Base-by-base conservation (phyloP, 768 basidiomycete genomes). In the Panus rudis region DNA sequence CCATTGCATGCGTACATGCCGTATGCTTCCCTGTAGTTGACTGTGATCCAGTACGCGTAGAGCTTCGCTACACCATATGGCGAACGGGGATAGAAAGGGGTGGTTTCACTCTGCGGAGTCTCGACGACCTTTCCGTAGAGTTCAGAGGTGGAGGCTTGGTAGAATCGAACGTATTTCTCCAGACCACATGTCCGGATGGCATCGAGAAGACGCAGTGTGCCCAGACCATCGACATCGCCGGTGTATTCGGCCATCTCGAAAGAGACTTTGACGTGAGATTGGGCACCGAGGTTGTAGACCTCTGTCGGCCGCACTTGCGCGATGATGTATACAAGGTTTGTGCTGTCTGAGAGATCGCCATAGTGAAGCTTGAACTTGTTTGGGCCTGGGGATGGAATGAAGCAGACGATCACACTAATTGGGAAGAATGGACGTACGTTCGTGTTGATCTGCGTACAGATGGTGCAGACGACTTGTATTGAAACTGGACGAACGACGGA, bases 231-330 rank as follows among this genome's bases (percentile, higher is more conserved):
- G 38, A 98, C 93, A 58, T 98, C 94, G 39, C 89, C 92, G 0
- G 94, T 98, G 69, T 98, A 98, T 66, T 98, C 93, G 20, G 93
- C 90, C 91, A 98, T 94, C 65, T 97, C 94, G 63, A 98, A 98
- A 21, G 92, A 96, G 52, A 98, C 93, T 65, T 98, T 98, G 71
- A 98, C 93, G 69, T 98, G 93, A 32, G 89, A 92, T 64, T 98
- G 93, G 13, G 93, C 93, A 34, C 92, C 93, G 41, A 98, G 83
- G 65, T 97, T 98, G 78, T 96, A 98, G 48, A 98, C 84, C 67
- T 98, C 94, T 17, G 91, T 84, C 2, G 93, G 93, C 63, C 87
- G 87, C 43, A 96, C 92, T 55, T 90, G 82, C 3, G 94, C 85
- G 61, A 98, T 84, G 69, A 97, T 85, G 66, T 92, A 92, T 34